Evolutionary conservation across 176 grass and related monocot genomes (phyloP).

Genomic region (Coix lacrymajobi): DNA sequence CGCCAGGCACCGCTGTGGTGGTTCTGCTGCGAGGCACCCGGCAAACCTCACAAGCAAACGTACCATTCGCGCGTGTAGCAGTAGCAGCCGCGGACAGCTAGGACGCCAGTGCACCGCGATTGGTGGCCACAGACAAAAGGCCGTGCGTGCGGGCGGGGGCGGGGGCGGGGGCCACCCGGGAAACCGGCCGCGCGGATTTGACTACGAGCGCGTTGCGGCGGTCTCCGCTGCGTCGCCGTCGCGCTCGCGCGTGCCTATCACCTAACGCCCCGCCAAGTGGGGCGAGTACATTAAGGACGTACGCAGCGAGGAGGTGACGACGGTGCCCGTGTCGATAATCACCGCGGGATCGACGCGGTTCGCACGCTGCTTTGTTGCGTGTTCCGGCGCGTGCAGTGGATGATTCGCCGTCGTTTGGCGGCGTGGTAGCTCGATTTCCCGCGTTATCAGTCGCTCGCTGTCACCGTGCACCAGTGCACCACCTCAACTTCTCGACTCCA

Average conservation of each 20-base stretch:
- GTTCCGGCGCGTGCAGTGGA: neutral
- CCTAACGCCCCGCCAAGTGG: conserved; percentile 13
- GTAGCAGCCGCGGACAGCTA: neutral
- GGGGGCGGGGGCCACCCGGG: neutral
- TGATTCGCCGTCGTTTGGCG: neutral
- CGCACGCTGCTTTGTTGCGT: neutral
- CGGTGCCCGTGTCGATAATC: neutral
- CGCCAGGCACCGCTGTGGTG: neutral
- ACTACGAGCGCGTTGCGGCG: neutral
- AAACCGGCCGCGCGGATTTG: neutral
- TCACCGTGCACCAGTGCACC: neutral
- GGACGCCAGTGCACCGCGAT: neutral
- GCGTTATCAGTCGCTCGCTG: neutral
- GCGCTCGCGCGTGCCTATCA: neutral
- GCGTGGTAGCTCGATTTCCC: neutral
- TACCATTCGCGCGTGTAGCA: neutral
- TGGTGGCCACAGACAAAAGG: neutral
- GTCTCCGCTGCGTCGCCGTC: neutral
- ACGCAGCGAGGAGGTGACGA: neutral
- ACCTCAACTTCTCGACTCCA: neutral
- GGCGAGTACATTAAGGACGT: neutral
- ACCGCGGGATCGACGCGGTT: conserved; percentile 20
- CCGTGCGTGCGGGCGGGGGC: neutral
- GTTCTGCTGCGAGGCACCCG: neutral
- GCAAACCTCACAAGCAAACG: neutral